Evolutionary conservation across 331 rosid species (phyloP).

Genomic region (Malus hybrid): DNA sequence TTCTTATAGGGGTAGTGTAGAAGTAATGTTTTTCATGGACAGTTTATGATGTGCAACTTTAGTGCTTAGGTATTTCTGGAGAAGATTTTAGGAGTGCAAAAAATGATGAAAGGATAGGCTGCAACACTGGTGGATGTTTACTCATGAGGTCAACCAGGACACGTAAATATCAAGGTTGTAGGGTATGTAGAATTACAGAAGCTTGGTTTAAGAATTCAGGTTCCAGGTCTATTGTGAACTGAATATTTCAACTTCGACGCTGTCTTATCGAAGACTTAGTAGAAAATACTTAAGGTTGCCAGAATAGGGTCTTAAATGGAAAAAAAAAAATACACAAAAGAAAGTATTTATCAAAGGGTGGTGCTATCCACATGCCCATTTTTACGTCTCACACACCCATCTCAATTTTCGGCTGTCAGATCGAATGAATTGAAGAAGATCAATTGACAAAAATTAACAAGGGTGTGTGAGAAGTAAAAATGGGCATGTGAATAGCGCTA

Average conservation of each 20-base stretch:
- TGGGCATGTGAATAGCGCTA: too few species aligned
- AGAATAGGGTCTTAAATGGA: neutral
- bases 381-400: too few species aligned
- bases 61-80: neutral
- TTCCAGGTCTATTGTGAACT: neutral
- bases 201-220: neutral
- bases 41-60: neutral
- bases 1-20: neutral
- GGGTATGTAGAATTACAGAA: neutral
- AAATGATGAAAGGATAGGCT: neutral
- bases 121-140: neutral
- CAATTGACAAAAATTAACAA: too few species aligned
- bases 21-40: neutral
- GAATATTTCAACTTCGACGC: neutral
- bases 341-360: neutral
- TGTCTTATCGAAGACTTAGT: neutral
- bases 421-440: too few species aligned
- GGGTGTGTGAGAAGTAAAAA: too few species aligned
- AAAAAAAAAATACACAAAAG: neutral
- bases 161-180: neutral
- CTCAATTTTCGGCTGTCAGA: too few species aligned
- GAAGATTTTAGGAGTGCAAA: neutral
- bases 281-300: neutral
- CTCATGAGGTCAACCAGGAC: neutral
- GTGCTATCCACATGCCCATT: too few species aligned